Percentiles rank a stretch among this genome's conserved stretches.
These are phyloP conservation scores for Parathielavia appendiculata DNA, from an alignment of 495 filamentous ascomycete genomes.

Conservation along the genomic window DNA sequence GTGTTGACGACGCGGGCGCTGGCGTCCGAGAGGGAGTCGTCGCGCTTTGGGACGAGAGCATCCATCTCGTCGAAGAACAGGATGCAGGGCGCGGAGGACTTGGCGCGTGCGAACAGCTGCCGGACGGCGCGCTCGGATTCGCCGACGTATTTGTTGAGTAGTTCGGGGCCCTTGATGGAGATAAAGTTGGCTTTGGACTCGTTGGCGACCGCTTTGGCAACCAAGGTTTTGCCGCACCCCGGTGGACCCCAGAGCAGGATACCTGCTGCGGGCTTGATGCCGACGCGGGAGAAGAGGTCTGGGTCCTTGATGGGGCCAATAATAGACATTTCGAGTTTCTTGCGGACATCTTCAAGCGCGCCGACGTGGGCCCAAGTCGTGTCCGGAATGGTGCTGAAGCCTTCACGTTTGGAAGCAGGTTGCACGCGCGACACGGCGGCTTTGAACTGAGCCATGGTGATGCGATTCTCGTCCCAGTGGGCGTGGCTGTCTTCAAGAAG, in stretches of 20 bases:
- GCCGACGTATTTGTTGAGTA: conserved; percentile 93
- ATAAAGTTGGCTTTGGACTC: conserved; percentile 97
- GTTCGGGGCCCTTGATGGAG: conserved; percentile 90
- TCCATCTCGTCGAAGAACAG: conserved; percentile 98
- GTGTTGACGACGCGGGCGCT: conserved; percentile 91
- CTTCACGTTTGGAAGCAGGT: conserved; percentile 90
- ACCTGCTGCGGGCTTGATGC: conserved; percentile 83
- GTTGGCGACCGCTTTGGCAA: conserved; percentile 94
- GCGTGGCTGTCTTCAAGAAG: conserved; percentile 29
- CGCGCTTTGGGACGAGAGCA: conserved; percentile 79
- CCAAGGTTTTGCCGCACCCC: conserved; percentile 92
- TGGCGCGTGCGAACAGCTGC: conserved; percentile 84
- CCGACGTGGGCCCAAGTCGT: conserved; percentile 94
- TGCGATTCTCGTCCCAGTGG: conserved; percentile 25
- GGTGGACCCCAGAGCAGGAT: conserved; percentile 96
- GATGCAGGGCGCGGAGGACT: conserved; percentile 82
- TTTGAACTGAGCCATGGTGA: conserved; percentile 58
- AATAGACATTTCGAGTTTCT: conserved; percentile 80
- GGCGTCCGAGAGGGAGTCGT: conserved; percentile 74
- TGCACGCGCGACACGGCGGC: conserved; percentile 79
- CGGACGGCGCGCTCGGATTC: conserved; percentile 91
- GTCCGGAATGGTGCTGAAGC: conserved; percentile 95
- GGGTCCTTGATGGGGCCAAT: conserved; percentile 88
- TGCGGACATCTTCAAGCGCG: conserved; percentile 70
- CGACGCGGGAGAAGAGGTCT: conserved; percentile 70